Base-by-base conservation (phyloP, 225 moss, liverwort and hornwort species). In the Rhytidiadelphus loreus region DNA sequence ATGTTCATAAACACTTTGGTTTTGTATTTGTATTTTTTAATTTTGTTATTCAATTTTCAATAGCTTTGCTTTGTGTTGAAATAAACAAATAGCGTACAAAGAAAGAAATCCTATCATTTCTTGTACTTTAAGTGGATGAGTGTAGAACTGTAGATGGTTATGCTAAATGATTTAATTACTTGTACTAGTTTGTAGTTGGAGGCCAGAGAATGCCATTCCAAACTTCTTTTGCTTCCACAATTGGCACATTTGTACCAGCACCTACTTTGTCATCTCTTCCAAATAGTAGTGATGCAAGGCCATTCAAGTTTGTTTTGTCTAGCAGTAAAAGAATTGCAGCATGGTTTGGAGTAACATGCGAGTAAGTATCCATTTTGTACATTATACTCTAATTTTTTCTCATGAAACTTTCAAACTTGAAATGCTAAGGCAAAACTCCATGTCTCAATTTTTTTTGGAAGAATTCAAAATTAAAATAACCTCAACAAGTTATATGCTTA, bases 291-390 rank as follows among this genome's bases (percentile, higher is more conserved):
- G 16, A 83, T 53, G 33, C 12, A 44, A 87, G 16, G 53, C 82
- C 90, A 29, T 85, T 64, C 35, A 77, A 89, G 26, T 86, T 90
- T 75, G 24, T 90, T 37, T 82, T 90, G 24, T 77, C 16, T 50
- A 90, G 88, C 1, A 87, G 43, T 41, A 90, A 86, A 87, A 69
- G 1, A 53, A 92, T 92, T 78, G 89, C 87, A 82, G 6, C 58
- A 0, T 92, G 89, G 92, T 92, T 90, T 89, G 92, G 92, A 65
- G 48, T 92, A 30, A 78, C 13, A 85, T 92, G 92, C 87, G 2
- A 84, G 92, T 92, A 89, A 44, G 87, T 82, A n/a, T 7, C 2
- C 2, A 48, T 63, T 61, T 32, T 76, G 8, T 3, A 41, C 22
- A 57, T 77, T 3, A 46, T 8, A n/a, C 5, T 1, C 6, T 25